These are phyloP conservation scores for Alternaria conjuncta DNA, from an alignment of 2,329 filamentous ascomycete genomes.

Conservation along the genomic window DNA sequence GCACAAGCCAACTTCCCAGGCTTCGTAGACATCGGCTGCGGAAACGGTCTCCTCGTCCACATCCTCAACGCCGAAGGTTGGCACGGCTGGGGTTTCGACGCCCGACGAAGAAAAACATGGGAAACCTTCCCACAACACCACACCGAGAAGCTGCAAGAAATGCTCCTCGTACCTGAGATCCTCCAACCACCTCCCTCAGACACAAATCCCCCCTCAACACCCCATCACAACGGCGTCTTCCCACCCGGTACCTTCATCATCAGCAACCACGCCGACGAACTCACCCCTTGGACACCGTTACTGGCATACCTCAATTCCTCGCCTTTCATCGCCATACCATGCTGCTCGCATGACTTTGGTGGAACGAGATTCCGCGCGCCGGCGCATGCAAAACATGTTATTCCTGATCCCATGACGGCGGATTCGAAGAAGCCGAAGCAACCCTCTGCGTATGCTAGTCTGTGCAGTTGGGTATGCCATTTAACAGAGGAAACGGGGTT, in stretches of 20 bases:
- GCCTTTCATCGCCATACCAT: constrained; percentile 92
- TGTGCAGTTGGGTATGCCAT: constrained; percentile 77
- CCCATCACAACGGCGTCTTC: constrained; percentile 68
- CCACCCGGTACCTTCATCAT: constrained; percentile 83
- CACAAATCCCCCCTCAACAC: constrained; percentile 4
- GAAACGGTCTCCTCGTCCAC: constrained; percentile 88
- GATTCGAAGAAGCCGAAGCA: constrained; percentile 42
- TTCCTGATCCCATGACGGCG: constrained; percentile 20
- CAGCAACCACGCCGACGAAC: constrained; percentile 95
- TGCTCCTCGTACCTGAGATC: constrained; percentile 66
- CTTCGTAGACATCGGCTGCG: constrained; percentile 95
- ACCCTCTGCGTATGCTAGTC: constrained; percentile 78
- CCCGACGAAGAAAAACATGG: constrained; percentile 86
- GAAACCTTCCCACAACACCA: constrained; percentile 65
- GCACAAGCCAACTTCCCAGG: constrained; percentile 68
- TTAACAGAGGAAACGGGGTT: constrained; percentile 78
- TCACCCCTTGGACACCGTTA: constrained; percentile 94
- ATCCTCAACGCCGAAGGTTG: constrained; percentile 84
- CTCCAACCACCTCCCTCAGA: constrained; percentile 40
- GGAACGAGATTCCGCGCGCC: constrained; percentile 75
- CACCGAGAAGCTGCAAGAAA: constrained; percentile 61
- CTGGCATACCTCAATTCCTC: constrained; percentile 76
- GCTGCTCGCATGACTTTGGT: constrained; percentile 87
- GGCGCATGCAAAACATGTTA: constrained; percentile 22
- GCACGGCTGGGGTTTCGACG: constrained; percentile 88